Evolutionary conservation across 2,329 filamentous ascomycete species (phyloP), one percentile per base, ranked within the genome.

Genomic region (Harringtonia lauricola): DNA sequence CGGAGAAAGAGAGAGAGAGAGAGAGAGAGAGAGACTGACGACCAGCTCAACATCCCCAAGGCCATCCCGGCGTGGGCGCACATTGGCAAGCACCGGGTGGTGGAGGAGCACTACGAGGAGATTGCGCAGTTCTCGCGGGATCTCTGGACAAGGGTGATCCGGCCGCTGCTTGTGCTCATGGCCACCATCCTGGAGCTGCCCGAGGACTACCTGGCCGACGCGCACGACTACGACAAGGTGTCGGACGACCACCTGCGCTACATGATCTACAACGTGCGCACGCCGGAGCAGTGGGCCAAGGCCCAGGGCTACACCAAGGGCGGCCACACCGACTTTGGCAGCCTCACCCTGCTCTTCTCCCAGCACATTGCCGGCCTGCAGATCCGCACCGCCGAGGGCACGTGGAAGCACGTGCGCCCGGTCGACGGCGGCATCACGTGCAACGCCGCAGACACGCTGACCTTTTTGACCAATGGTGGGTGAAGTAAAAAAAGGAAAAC

Each of bases 251-350:
- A 74, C 50, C 61, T 73, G n/a, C 67, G 72, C 10, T 73, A 72
- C 54, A 74, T 73, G 70, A 61, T 67, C 42, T 74, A 74, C 50
- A 61, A 64, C 30, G 58, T 63, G 0, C 64, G 69, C 26, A 59
- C 58, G 1, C 50, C 60, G 18, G 61, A 65, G 12, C 62, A 65
- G 29, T 67, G 64, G 55, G 45, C 49, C 31, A 29, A 42, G n/a
- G 49, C 45, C 18, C 42, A 47, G 38, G 46, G 43, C 15, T 49
- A 47, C 33, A 48, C 36, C 43, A 34, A 46, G 26, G 90, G 90
- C 46, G 88, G 89, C 0, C 90, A 95, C 62, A 90, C 84, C 6
- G 89, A 95, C 65, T 94, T 94, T 63, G 79, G 79, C 44, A 75
- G 71, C 47, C 63, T 81, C 42, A 81, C 77, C 1, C 66, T 81